These are phyloP conservation scores for Yamadazyma friedrichii DNA, from an alignment of 1,139 yeast species.

Conservation along the genomic window DNA sequence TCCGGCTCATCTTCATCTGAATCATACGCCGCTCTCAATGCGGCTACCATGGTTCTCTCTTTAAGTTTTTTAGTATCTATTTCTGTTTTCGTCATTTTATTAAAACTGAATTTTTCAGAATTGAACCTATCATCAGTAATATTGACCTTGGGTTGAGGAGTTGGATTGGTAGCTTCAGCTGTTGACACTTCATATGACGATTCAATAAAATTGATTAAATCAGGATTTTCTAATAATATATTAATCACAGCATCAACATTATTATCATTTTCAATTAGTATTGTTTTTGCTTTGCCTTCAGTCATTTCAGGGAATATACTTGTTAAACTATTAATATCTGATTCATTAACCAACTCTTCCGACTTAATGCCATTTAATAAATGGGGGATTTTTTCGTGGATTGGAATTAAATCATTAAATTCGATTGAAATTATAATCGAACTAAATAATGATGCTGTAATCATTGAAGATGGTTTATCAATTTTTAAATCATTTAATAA, in stretches of 20 bases:
- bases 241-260: slow-evolving; percentile 62
- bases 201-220: slow-evolving; percentile 25
- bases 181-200: slow-evolving; percentile 12
- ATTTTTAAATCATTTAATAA: slow-evolving; percentile 46
- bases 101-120: slow-evolving; percentile 4
- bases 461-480: slow-evolving; percentile 37
- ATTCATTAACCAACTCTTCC: slow-evolving; percentile 6
- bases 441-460: slow-evolving; percentile 52
- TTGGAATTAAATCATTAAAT: slow-evolving; percentile 45
- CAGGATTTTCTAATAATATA: slow-evolving; percentile 61
- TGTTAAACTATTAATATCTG: slow-evolving; percentile 39
- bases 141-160: not conserved
- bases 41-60: slow-evolving; percentile 60
- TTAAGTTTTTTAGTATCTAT: slow-evolving; percentile 27
- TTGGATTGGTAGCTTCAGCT: not conserved
- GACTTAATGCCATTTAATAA: slow-evolving; percentile 20
- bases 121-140: slow-evolving; percentile 3
- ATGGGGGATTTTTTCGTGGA: slow-evolving; percentile 47
- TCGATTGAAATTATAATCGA: slow-evolving; percentile 47
- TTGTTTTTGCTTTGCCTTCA: slow-evolving; percentile 38
- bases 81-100: slow-evolving; percentile 7
- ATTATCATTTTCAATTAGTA: slow-evolving; percentile 50
- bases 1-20: slow-evolving; percentile 81
- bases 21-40: slow-evolving; percentile 64
- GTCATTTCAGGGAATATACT: slow-evolving; percentile 62